A percentile compares a stretch with the other conserved stretches of the same genome.
These are phyloP conservation scores for Yarrowia bubula DNA, from an alignment of 805 yeast species.

Conservation along the genomic window DNA sequence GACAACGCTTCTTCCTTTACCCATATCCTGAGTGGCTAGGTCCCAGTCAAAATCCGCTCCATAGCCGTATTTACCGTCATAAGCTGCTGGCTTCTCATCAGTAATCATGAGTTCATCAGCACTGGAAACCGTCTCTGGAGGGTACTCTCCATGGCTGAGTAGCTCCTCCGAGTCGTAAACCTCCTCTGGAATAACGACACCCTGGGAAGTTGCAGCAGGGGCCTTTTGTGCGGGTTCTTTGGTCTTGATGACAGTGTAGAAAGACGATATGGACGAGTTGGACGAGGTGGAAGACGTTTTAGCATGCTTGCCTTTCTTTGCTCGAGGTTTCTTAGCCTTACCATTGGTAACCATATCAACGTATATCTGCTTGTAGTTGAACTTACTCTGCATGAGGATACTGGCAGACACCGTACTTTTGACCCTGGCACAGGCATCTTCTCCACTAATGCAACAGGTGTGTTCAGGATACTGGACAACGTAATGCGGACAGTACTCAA, in stretches of 20 bases:
- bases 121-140: not conserved
- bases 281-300: not conserved
- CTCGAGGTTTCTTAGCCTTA: not conserved
- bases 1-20: not conserved
- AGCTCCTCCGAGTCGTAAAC: not conserved
- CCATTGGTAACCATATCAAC: not conserved
- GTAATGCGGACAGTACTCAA: constrained; percentile 1
- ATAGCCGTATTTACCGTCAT: constrained; percentile 2
- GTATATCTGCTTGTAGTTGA: not conserved
- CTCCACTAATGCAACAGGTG: not conserved
- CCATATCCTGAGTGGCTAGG: not conserved
- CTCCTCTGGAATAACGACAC: not conserved
- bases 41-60: constrained; percentile 19
- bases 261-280: not conserved
- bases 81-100: not conserved
- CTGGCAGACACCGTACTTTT: not conserved
- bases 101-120: not conserved
- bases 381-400: not conserved
- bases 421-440: not conserved
- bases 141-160: not conserved
- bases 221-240: not conserved
- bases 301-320: not conserved
- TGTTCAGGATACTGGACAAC: not conserved
- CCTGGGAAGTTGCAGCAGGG: too few relatives aligned
- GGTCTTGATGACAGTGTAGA: not conserved